These are phyloP conservation scores for Penicillium sp. DNA, from an alignment of 2,329 filamentous ascomycete species.

Conservation along the genomic window DNA sequence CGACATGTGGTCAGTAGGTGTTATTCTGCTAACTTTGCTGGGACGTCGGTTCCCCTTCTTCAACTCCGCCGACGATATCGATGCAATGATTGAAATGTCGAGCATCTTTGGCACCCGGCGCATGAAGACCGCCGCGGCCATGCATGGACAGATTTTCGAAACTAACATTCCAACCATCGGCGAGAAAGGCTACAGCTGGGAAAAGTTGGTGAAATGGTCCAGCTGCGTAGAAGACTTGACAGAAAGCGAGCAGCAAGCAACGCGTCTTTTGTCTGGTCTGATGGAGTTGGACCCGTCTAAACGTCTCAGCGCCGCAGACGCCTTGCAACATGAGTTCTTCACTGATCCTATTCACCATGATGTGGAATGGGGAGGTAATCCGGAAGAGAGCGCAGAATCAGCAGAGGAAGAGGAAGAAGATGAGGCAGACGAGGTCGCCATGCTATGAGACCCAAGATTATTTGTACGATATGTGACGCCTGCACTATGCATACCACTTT, in stretches of 20 bases:
- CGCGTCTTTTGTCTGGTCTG: conserved; percentile 42
- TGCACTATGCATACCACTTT: conserved; percentile 11
- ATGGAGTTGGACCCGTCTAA: conserved; percentile 47
- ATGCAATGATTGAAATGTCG: conserved; percentile 95
- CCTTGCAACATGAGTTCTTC: conserved; percentile 48
- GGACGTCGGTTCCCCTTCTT: conserved; percentile 95
- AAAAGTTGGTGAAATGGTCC: conserved; percentile 95
- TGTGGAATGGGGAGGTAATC: conserved; percentile 41
- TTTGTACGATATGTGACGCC: conserved; percentile 23
- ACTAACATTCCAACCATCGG: conserved; percentile 90
- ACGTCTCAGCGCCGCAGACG: conserved; percentile 45
- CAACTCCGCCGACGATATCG: conserved; percentile 96
- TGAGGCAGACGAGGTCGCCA: conserved; percentile 42
- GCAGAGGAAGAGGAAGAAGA: conserved; percentile 35
- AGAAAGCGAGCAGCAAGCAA: conserved; percentile 47
- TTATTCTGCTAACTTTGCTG: conserved; percentile 94
- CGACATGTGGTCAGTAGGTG: conserved; percentile 94
- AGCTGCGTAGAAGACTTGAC: conserved; percentile 68
- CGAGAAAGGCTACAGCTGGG: conserved; percentile 77
- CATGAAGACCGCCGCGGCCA: conserved; percentile 77
- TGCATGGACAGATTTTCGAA: conserved; percentile 91
- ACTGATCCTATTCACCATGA: conserved; percentile 42
- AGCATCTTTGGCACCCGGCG: conserved; percentile 84
- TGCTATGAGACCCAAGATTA: conserved; percentile 30
- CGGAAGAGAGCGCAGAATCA: conserved; percentile 38